A percentile compares a stretch with the other conserved stretches of the same genome.
Conservation (phyloP, 2,329 filamentous ascomycete species). For the Fusarium illudens region DNA sequence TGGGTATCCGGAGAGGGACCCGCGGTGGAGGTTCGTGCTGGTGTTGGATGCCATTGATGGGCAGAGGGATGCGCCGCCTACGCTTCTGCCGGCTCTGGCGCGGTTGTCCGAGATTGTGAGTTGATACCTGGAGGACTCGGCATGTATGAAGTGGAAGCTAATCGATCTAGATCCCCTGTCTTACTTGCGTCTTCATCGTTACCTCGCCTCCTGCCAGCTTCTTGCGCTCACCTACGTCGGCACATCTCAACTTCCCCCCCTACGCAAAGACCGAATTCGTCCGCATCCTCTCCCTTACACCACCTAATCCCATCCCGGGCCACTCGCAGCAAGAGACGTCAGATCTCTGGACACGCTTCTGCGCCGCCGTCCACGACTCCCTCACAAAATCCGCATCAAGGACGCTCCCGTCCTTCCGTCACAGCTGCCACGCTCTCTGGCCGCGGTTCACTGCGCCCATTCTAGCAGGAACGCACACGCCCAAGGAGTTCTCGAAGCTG, state of each 20-base stretch:
- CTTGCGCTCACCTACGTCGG: constrained; percentile 73
- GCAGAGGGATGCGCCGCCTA: constrained; percentile 81
- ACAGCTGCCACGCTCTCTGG: constrained; percentile 81
- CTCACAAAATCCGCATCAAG: constrained; percentile 82
- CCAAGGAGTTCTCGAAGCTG: constrained; percentile 85
- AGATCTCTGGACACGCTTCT: constrained; percentile 83
- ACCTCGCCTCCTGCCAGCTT: constrained; percentile 74
- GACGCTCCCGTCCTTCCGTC: constrained; percentile 76
- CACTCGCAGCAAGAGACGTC: constrained; percentile 63
- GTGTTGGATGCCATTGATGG: constrained; percentile 89
- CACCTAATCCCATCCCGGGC: constrained; percentile 56
- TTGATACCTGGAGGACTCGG: constrained; percentile 15
- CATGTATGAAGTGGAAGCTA: background rate
- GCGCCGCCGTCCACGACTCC: constrained; percentile 85
- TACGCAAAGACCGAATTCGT: constrained; percentile 86
- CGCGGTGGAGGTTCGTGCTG: constrained; percentile 72
- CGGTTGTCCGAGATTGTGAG: constrained; percentile 82
- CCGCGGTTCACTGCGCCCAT: constrained; percentile 83
- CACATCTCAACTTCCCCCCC: constrained; percentile 83
- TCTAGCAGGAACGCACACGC: constrained; percentile 73
- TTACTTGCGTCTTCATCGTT: constrained; percentile 81
- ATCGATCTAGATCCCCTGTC: constrained; percentile 71
- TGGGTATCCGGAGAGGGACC: constrained; percentile 50
- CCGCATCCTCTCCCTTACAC: constrained; percentile 72
- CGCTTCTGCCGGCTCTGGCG: constrained; percentile 81